Evolutionary conservation across 2,329 filamentous ascomycete genomes (phyloP).

Genomic region (Pleurostoma richardsiae): DNA sequence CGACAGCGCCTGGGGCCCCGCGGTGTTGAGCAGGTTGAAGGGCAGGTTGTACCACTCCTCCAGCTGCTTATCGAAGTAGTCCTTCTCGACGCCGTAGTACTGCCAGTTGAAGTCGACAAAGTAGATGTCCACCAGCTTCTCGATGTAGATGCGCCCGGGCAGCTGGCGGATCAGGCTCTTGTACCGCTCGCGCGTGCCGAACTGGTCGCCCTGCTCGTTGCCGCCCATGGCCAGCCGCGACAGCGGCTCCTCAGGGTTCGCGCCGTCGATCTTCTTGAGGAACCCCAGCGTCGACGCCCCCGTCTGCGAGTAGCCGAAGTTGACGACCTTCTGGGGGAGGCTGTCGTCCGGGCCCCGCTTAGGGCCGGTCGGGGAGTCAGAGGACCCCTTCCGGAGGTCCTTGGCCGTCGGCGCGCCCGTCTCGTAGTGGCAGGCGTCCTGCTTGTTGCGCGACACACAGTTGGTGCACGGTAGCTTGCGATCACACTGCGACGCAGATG

Average conservation of each 20-base stretch:
- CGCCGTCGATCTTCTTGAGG: constrained; percentile 48
- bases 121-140: constrained; percentile 49
- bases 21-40: constrained; percentile 42
- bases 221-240: constrained; percentile 22
- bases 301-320: constrained; percentile 50
- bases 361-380: constrained; percentile 1
- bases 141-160: constrained; percentile 48
- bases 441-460: constrained; percentile 52
- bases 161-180: constrained; percentile 53
- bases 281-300: constrained; percentile 49
- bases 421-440: constrained; percentile 52
- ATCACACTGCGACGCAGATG: constrained; percentile 42
- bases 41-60: constrained; percentile 50
- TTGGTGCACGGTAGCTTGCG: constrained; percentile 55
- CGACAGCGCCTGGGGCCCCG: constrained; percentile 44
- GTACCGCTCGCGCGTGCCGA: constrained; percentile 49
- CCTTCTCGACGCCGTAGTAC: constrained; percentile 51
- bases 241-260: constrained; percentile 27
- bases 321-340: constrained; percentile 35
- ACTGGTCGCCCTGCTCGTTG: constrained; percentile 25
- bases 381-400: constrained; percentile 18
- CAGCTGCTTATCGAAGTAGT: constrained; percentile 45
- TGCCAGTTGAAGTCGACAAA: constrained; percentile 56
- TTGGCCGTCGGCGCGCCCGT: constrained; percentile 39
- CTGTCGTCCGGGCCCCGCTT: constrained; percentile 16